phyloP scores from a whole-genome alignment of 768 basidiomycete genomes.

The Kwoniella botswanensis region DNA sequence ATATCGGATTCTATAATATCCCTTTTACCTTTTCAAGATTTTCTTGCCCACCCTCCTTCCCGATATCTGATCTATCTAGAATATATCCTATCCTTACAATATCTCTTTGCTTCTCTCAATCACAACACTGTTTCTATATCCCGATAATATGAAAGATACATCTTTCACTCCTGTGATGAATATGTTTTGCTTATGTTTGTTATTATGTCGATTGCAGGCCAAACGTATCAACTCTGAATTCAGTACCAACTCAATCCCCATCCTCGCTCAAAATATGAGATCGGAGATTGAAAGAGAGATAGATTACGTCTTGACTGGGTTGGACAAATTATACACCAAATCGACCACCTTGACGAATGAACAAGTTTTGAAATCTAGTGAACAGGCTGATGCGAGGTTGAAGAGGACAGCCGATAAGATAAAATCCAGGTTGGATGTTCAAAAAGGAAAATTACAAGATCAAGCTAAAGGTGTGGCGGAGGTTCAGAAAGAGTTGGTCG shows the following conservation, averaged over 20 bases:
- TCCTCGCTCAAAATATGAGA: conserved; percentile 27
- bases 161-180: background rate
- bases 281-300: conserved; percentile 40
- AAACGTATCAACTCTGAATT: conserved; percentile 19
- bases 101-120: background rate
- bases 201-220: conserved; percentile 7
- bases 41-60: no score
- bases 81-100: background rate
- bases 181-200: background rate
- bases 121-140: conserved; percentile 1
- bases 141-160: background rate
- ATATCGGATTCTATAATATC: no score
- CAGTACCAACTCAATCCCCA: conserved; percentile 23
- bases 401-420: conserved; percentile 27
- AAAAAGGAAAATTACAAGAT: conserved; percentile 17
- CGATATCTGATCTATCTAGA: no score
- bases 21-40: no score
- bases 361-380: conserved; percentile 34
- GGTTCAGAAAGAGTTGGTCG: conserved; percentile 27
- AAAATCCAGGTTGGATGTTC: conserved; percentile 32
- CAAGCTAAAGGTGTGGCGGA: conserved; percentile 27
- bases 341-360: conserved; percentile 37
- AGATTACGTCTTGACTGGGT: conserved; percentile 41
- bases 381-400: conserved; percentile 40
- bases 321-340: conserved; percentile 50